Percentiles rank a stretch among this genome's conserved stretches.
Evolutionary conservation across 129 eudicot genomes (phyloP).

Genomic region (Ambrosia trifida): DNA sequence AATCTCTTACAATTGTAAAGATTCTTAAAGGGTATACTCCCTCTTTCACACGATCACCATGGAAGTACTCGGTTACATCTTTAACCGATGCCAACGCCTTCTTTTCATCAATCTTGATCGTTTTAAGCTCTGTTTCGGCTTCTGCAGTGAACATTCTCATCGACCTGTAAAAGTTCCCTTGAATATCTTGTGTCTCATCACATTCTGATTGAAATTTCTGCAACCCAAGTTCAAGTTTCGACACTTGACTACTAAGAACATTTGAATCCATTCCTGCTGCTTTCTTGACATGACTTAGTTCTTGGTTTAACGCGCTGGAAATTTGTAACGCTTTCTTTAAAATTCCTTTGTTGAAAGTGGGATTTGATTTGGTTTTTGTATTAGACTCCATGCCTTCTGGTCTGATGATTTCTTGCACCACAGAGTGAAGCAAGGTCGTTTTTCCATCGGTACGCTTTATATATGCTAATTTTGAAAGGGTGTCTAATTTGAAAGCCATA

Average conservation of each 20-base stretch:
- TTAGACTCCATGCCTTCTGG: conserved; percentile 59
- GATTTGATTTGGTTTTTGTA: conserved; percentile 35
- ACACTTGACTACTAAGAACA: conserved; percentile 58
- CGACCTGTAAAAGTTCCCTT: conserved; percentile 59
- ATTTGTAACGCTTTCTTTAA: conserved; percentile 84
- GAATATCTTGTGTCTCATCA: conserved; percentile 55
- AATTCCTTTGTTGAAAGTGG: conserved; percentile 49
- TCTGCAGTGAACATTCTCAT: conserved; percentile 61
- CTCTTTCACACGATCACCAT: conserved; percentile 79
- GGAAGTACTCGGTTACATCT: conserved; percentile 81
- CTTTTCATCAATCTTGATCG: conserved; percentile 60
- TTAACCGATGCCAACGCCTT: conserved; percentile 61
- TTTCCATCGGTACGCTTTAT: conserved; percentile 93
- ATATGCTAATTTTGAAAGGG: conserved; percentile 75
- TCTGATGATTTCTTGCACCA: conserved; percentile 88
- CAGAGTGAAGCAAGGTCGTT: conserved; percentile 92
- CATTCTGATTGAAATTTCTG: conserved; percentile 57
- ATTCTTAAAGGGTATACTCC: conserved; percentile 76
- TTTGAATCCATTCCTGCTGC: conserved; percentile 94
- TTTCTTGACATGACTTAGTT: conserved; percentile 66
- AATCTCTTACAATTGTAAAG: conserved; percentile 75
- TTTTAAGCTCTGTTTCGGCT: conserved; percentile 56
- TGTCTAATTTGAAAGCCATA: conserved; percentile 79
- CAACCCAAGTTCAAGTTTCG: conserved; percentile 72
- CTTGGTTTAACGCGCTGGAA: conserved; percentile 66